Conservation (phyloP, 108 stramenopile genomes). For the Nitzschia sp. region DNA sequence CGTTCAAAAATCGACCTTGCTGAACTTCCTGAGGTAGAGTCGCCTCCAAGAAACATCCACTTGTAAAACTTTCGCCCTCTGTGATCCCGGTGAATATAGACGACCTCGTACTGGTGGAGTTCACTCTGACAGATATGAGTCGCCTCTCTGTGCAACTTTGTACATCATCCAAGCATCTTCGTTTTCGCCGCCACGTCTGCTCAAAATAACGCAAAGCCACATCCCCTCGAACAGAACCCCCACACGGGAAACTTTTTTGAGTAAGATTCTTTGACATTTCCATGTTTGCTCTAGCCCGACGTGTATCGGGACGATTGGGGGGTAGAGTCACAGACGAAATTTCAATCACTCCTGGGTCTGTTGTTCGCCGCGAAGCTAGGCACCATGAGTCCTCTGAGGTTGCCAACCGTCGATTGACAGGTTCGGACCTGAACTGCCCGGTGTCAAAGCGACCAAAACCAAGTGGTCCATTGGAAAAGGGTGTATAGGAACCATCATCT, state of each 20-base stretch:
- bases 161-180: conserved; percentile 15
- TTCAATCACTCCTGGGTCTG: conserved; percentile 65
- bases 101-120: conserved; percentile 28
- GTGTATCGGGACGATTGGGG: neutral
- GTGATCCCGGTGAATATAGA: conserved; percentile 18
- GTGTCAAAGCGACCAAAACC: conserved; percentile 66
- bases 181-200: conserved; percentile 5
- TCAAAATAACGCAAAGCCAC: conserved; percentile 18
- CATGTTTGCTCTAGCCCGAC: neutral
- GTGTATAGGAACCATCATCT: conserved; percentile 49
- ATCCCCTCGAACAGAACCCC: neutral
- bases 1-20: conserved; percentile 16
- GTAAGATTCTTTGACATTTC: neutral
- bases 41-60: conserved; percentile 14
- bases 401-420: conserved; percentile 22
- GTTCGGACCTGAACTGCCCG: conserved; percentile 45
- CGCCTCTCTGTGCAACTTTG: neutral
- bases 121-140: conserved; percentile 31
- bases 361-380: conserved; percentile 58
- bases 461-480: conserved; percentile 54
- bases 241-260: neutral
- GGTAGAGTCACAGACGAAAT: conserved; percentile 27
- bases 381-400: conserved; percentile 25
- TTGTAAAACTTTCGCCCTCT: neutral
- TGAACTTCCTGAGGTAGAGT: conserved; percentile 35